These are phyloP conservation scores for Pleurotus salmoneostramineus DNA, from an alignment of 768 basidiomycete species.

Conservation along the genomic window DNA sequence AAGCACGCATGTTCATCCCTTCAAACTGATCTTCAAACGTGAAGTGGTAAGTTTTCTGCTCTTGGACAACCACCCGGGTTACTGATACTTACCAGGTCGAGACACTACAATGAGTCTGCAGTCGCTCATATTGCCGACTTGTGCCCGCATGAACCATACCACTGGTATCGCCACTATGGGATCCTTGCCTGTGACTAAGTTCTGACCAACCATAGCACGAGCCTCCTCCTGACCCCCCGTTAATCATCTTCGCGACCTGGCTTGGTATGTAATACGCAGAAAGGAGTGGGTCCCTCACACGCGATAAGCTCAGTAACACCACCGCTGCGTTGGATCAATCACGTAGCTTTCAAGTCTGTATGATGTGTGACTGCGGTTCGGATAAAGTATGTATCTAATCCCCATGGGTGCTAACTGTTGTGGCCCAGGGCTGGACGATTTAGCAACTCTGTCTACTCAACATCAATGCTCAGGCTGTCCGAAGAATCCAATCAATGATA, in stretches of 20 bases:
- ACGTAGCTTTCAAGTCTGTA: not conserved
- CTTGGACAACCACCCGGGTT: too few relatives aligned
- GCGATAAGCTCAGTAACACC: not conserved
- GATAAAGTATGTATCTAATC: not conserved
- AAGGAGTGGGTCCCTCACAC: not conserved
- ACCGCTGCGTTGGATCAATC: not conserved
- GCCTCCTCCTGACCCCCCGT: not conserved
- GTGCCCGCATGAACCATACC: too few relatives aligned
- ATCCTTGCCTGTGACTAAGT: not conserved
- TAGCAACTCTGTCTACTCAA: too few relatives aligned
- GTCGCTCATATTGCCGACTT: too few relatives aligned
- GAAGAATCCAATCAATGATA: slow-evolving; percentile 5
- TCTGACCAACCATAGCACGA: not conserved
- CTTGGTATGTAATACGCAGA: not conserved
- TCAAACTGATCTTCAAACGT: too few relatives aligned
- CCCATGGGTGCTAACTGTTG: not conserved
- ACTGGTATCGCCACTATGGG: not conserved
- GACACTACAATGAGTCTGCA: too few relatives aligned
- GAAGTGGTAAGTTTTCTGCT: too few relatives aligned
- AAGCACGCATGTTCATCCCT: too few relatives aligned
- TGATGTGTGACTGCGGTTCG: not conserved
- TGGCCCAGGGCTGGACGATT: too few relatives aligned
- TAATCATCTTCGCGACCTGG: not conserved
- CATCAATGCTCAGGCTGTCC: slow-evolving; percentile 1
- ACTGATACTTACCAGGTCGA: too few relatives aligned